Percentiles rank a stretch among this genome's conserved stretches.
These are phyloP conservation scores for Acidiella bohemica DNA, from an alignment of 495 filamentous ascomycete species.

Conservation along the genomic window DNA sequence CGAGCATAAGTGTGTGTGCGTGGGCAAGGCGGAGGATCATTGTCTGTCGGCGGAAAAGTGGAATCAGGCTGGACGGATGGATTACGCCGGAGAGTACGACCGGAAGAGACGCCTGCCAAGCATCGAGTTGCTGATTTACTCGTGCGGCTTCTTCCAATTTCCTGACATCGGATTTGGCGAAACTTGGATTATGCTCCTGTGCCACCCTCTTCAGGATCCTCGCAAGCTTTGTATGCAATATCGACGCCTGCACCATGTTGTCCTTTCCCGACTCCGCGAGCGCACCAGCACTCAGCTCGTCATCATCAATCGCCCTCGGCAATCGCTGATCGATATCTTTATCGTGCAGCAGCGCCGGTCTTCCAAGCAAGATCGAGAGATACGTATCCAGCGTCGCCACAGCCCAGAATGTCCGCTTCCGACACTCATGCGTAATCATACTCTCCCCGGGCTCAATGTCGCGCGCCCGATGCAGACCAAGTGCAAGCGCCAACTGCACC, in stretches of 20 bases:
- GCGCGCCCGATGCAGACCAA: constrained; percentile 13
- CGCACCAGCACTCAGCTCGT: constrained; percentile 30
- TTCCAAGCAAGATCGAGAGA: constrained; percentile 41
- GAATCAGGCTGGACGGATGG: constrained; percentile 35
- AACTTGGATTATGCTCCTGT: constrained; percentile 3
- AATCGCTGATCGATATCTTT: constrained; percentile 42
- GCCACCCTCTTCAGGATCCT: constrained; percentile 6
- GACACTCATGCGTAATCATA: constrained; percentile 7
- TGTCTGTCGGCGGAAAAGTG: constrained; percentile 40
- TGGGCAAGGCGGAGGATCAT: constrained; percentile 41
- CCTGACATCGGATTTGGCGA: neutral
- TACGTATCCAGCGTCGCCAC: constrained; percentile 45
- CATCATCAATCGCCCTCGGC: constrained; percentile 40
- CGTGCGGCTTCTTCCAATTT: constrained; percentile 5
- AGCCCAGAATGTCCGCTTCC: constrained; percentile 45
- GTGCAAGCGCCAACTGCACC: constrained; percentile 9
- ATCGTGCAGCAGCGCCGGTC: constrained; percentile 40
- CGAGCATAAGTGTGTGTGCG: constrained; percentile 41
- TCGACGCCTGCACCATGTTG: constrained; percentile 23
- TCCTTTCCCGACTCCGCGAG: constrained; percentile 32
- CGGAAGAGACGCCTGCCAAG: constrained; percentile 34
- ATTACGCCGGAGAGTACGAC: constrained; percentile 34
- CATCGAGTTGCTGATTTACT: constrained; percentile 29
- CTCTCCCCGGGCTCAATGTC: neutral
- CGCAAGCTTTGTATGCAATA: constrained; percentile 11